Percentiles rank a stretch among this genome's conserved stretches.
These are phyloP conservation scores for Chalara sp. DNA, from an alignment of 2,329 filamentous ascomycete genomes.

Conservation along the genomic window DNA sequence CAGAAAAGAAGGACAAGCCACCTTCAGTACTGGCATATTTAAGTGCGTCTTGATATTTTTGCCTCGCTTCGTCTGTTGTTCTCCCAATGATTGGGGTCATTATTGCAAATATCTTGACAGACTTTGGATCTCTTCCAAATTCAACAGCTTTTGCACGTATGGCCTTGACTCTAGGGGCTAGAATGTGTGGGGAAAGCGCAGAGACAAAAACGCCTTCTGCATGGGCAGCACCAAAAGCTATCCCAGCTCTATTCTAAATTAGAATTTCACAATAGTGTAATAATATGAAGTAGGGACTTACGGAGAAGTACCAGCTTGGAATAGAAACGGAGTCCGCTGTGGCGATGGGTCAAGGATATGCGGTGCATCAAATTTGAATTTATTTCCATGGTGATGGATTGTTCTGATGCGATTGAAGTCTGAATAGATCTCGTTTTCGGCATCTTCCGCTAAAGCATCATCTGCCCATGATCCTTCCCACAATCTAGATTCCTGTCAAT, in stretches of 20 bases:
- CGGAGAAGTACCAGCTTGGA: slow-evolving; percentile 55
- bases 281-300: too few species aligned
- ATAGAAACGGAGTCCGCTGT: slow-evolving; percentile 13
- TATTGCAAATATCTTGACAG: slow-evolving; percentile 8
- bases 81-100: slow-evolving; percentile 47
- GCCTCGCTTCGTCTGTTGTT: slow-evolving; percentile 57
- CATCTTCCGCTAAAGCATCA: slow-evolving; percentile 56
- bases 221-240: slow-evolving; percentile 59
- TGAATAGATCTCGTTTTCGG: slow-evolving; percentile 48
- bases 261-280: too few species aligned
- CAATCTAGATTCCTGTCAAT: slow-evolving; percentile 45
- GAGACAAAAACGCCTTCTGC: slow-evolving; percentile 63
- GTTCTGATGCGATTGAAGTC: slow-evolving; percentile 30
- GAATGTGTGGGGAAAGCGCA: slow-evolving; percentile 44
- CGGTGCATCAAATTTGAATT: slow-evolving; percentile 56
- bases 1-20: slow-evolving; percentile 56
- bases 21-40: slow-evolving; percentile 57
- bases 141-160: slow-evolving; percentile 39
- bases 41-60: slow-evolving; percentile 53
- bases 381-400: slow-evolving; percentile 59
- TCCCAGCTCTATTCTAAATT: slow-evolving; percentile 47
- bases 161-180: slow-evolving; percentile 41
- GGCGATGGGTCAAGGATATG: slow-evolving; percentile 37
- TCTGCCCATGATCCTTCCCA: slow-evolving; percentile 12
- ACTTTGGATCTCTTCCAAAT: slow-evolving; percentile 45